Conservation (phyloP, 768 basidiomycete species). For the Hericium alpestre region DNA sequence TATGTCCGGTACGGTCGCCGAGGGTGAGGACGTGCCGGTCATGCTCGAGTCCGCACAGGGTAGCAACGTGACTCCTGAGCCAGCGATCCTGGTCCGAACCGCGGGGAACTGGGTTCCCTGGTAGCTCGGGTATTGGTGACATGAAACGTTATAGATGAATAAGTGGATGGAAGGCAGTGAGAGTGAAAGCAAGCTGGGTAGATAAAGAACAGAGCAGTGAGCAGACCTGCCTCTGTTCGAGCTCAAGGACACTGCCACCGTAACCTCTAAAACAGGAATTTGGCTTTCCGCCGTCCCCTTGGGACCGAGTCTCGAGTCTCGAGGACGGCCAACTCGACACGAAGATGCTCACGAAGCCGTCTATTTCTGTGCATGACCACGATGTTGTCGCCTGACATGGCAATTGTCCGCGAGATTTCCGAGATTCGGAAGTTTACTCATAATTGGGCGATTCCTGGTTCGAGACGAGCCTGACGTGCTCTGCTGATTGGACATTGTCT, state of each 20-base stretch:
- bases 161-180: not conserved
- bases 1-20: not conserved
- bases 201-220: too few relatives aligned
- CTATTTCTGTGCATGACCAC: too few relatives aligned
- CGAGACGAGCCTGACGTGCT: too few relatives aligned
- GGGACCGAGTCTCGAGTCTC: not conserved
- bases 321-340: not conserved
- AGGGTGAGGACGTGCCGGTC: slow-evolving; percentile 38
- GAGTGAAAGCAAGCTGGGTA: not conserved
- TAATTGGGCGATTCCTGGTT: too few relatives aligned
- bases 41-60: slow-evolving; percentile 52
- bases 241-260: not conserved
- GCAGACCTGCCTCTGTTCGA: not conserved
- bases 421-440: too few relatives aligned
- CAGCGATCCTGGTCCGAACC: slow-evolving; percentile 53
- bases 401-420: too few relatives aligned
- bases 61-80: slow-evolving; percentile 54
- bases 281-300: not conserved
- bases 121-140: slow-evolving; percentile 51
- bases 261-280: not conserved
- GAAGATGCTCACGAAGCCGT: not conserved
- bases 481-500: too few relatives aligned
- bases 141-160: slow-evolving; percentile 6
- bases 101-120: slow-evolving; percentile 45
- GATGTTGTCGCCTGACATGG: too few relatives aligned